A percentile compares a stretch with the other conserved stretches of the same genome.
Evolutionary conservation across 2,329 filamentous ascomycete genomes (phyloP).

Genomic region (Metarhizium humberi): DNA sequence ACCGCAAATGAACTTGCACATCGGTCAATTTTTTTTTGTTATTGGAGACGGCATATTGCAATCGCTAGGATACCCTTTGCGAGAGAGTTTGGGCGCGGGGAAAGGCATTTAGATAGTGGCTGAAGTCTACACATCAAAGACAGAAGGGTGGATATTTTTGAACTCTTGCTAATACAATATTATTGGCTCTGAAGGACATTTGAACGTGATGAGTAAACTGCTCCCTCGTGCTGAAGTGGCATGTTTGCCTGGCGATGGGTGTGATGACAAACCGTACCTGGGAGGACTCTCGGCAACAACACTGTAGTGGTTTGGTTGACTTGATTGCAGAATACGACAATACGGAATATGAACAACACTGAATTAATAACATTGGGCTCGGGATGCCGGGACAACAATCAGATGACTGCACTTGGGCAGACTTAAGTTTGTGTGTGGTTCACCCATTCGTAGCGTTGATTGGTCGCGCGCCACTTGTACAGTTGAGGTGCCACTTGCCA

Average conservation of each 20-base stretch:
- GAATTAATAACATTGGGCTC: not conserved
- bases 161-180: not conserved
- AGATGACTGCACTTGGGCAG: not conserved
- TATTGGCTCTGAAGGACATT: not conserved
- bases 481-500: not conserved
- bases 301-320: not conserved
- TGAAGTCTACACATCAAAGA: slow-evolving; percentile 13
- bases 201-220: not conserved
- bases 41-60: slow-evolving; percentile 10
- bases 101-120: slow-evolving; percentile 14
- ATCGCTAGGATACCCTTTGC: slow-evolving; percentile 24
- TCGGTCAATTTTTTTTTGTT: slow-evolving; percentile 2
- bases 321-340: not conserved
- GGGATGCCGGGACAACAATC: not conserved
- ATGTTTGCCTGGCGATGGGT: not conserved
- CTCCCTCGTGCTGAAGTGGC: not conserved
- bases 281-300: not conserved
- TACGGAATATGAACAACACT: too few species aligned
- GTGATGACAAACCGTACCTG: not conserved
- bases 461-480: too few species aligned
- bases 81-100: slow-evolving; percentile 13
- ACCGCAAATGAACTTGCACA: not conserved
- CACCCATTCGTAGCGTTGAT: too few species aligned
- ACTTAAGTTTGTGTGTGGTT: not conserved
- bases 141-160: not conserved